Evolutionary conservation across 1,139 yeast genomes (phyloP), one percentile per base, ranked within the genome.

Genomic region (Taphrina confusa): DNA sequence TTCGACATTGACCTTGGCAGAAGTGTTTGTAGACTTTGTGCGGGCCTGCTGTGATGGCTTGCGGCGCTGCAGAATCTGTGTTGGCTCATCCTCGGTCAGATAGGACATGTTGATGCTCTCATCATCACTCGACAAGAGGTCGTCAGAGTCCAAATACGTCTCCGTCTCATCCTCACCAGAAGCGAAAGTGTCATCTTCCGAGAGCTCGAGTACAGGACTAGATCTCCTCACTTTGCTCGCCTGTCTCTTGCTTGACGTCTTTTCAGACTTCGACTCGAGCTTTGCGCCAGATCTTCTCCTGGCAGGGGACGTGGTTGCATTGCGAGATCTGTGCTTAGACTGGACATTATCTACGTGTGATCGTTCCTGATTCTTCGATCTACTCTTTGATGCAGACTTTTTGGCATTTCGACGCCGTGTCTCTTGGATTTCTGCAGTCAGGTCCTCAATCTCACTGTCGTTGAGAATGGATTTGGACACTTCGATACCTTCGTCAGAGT

Each of bases 1-100:
- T 30, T 52, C 52, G 40, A 63, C 62, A 11, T 50, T 50, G 28
- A 58, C 58, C 18, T 37, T 49, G 39, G 39, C 54, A 12, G 33
- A 27, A 14, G 39, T 27, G 8, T 45, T 36, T 4, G 14, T 18
- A 11, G 12, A 16, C 22, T 44, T 42, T 25, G 40, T 27, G 12
- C 34, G 33, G 22, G 30, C 20, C 36, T 12, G 31, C 20, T 42
- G 47, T 37, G 20, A 22, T 31, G 39, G 42, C 14, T 22, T 34
- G 56, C 52, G 54, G 36, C 61, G 37, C 36, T 42, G 23, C 45
- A 37, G 8, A n/a, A 27, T 47, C 16, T 33, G 52, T 18, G 52
- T 33, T 4, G 52, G 52, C 28, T 31, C 52, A 20, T 47, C 52
- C 22, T 47, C 34, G 22, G 47, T 31, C 18, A 45, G 45, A n/a